phyloP scores from a whole-genome alignment of 169 alveolate genomes.

The Cryptosporidium xiaoi region DNA sequence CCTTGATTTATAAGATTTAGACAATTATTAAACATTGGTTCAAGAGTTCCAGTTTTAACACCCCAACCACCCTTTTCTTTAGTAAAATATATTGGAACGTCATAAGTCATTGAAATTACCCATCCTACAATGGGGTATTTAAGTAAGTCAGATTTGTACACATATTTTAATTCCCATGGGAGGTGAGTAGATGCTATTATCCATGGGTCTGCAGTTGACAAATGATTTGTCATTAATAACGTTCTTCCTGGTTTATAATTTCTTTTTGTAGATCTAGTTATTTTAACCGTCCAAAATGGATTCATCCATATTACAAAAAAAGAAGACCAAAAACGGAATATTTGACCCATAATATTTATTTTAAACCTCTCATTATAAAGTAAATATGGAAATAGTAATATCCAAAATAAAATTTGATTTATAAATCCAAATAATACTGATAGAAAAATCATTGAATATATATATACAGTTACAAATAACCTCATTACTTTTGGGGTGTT shows the following conservation, averaged over 20 bases:
- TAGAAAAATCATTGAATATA: slow-evolving; percentile 18
- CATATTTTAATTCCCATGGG: slow-evolving; percentile 79
- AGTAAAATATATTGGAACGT: slow-evolving; percentile 77
- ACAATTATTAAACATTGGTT: slow-evolving; percentile 77
- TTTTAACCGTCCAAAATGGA: slow-evolving; percentile 80
- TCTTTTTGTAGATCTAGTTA: slow-evolving; percentile 63
- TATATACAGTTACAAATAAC: slow-evolving; percentile 30
- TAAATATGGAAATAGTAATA: slow-evolving; percentile 49
- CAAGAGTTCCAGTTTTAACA: slow-evolving; percentile 77
- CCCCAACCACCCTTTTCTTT: slow-evolving; percentile 85
- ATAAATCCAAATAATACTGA: slow-evolving; percentile 34
- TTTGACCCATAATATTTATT: slow-evolving; percentile 48
- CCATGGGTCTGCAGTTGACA: slow-evolving; percentile 84
- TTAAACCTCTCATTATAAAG: slow-evolving; percentile 47
- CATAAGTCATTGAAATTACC: slow-evolving; percentile 74
- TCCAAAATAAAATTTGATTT: slow-evolving; percentile 47
- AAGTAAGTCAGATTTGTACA: slow-evolving; percentile 78
- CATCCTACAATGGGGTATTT: slow-evolving; percentile 82
- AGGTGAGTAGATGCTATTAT: slow-evolving; percentile 70
- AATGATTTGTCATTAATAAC: slow-evolving; percentile 78
- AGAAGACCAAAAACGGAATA: slow-evolving; percentile 52
- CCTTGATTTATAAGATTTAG: slow-evolving; percentile 69
- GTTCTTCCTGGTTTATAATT: slow-evolving; percentile 76
- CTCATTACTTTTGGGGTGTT: slow-evolving; percentile 41
- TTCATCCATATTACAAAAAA: slow-evolving; percentile 69